Conservation (phyloP, 2,329 filamentous ascomycete genomes). For the Achaetomium macrosporum region DNA sequence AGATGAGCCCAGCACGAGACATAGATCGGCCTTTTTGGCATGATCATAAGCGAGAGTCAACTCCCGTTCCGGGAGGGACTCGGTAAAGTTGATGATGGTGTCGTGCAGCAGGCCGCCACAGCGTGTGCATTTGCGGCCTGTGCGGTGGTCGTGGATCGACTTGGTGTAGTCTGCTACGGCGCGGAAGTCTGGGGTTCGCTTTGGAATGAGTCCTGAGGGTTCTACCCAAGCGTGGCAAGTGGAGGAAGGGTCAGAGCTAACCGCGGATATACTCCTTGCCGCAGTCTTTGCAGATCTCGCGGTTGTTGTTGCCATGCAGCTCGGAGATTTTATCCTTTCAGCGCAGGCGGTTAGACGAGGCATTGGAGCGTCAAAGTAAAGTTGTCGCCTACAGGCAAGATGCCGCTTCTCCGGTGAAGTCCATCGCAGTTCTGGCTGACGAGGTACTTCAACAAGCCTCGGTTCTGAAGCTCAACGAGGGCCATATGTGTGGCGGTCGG, state of each 20-base stretch:
- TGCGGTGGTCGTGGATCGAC: conserved; percentile 40
- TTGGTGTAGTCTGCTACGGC: conserved; percentile 40
- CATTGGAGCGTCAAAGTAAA: too few relatives aligned
- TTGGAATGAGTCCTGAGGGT: not conserved
- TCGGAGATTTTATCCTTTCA: conserved; percentile 39
- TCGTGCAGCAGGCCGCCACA: conserved; percentile 37
- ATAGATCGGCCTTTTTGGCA: conserved; percentile 39
- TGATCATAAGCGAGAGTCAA: conserved; percentile 32
- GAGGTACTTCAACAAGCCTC: not conserved
- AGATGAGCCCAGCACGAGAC: conserved; percentile 41
- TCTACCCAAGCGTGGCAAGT: not conserved
- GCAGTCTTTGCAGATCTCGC: conserved; percentile 40
- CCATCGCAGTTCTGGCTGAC: not conserved
- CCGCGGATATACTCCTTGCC: conserved; percentile 42
- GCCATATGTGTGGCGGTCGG: conserved; percentile 44
- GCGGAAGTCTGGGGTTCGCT: conserved; percentile 34
- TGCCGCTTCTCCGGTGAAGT: not conserved
- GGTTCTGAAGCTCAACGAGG: not conserved
- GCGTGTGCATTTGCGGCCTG: conserved; percentile 36
- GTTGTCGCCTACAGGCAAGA: too few relatives aligned
- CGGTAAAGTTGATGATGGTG: conserved; percentile 42
- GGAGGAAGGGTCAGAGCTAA: conserved; percentile 15
- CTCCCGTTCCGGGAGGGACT: conserved; percentile 29
- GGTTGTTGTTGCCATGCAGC: conserved; percentile 43
- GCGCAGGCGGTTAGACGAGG: too few relatives aligned